Evolutionary conservation across 2,329 filamentous ascomycete species (phyloP), one percentile per base, ranked within the genome.

Genomic region (Microsporum audouinii): DNA sequence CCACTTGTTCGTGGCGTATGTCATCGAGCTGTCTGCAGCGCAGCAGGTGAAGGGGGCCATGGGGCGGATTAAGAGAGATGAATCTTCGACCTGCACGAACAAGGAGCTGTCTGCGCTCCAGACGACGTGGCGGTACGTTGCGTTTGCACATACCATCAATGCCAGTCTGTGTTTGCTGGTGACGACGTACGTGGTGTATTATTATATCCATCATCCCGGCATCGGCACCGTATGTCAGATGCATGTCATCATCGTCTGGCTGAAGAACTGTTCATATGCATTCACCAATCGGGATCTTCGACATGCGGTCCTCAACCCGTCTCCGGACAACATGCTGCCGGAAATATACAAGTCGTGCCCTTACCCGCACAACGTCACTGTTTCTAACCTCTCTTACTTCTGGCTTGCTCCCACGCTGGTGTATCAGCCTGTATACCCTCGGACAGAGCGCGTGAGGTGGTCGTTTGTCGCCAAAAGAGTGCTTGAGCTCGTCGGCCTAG

Each of bases 321-420:
- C 88, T 62, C 69, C 72, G 8, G 81, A 86, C 58, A 83, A 84
- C 53, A 80, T 83, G 29, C 78, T 96, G 2, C 94, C 94, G 0
- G 85, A 89, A 41, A 79, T 97, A 29, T 99, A 97, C 77, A 79
- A 81, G 10, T 71, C 83, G 60, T 95, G 91, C 68, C 89, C 92
- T 0, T 99, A 99, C 71, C 94, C 94, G 0, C 76, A 83, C 56
- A 99, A 97, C 73, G 89, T 99, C 73, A 95, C 91, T 2, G 81
- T 96, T 66, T 76, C 80, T 58, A 99, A 97, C 71, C 78, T 99
- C 31, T 84, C 84, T 62, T 99, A 97, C 76, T 99, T 99, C 73
- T 97, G 94, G 92, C 92, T 91, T 86, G 94, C 92, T 0, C 94
- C 94, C 0, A 99, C 94, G 0, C 81, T 99, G 59, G 88, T 97